Base-by-base conservation (phyloP, 2,329 filamentous ascomycete species). In the Stromatinia cepivora region DNA sequence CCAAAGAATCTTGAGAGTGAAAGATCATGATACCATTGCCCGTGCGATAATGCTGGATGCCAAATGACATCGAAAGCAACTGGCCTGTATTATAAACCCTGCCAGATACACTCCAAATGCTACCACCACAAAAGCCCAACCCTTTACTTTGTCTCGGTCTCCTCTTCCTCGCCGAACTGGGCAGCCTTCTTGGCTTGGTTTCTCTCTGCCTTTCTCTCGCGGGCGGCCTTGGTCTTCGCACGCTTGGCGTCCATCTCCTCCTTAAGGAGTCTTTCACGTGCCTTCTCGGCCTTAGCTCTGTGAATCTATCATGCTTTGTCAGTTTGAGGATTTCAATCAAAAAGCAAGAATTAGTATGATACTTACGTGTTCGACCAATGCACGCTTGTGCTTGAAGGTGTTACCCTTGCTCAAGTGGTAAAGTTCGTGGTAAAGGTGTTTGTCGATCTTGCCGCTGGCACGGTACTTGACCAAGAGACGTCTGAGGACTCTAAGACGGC, bases 331-430 rank as follows among this genome's bases (percentile, higher is more conserved):
- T 45, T 36, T 10, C 15, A 15, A 52, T 59, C 25, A 42, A 20
- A 2, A 63, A 22, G 17, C 34, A 53, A 13, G 7, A n/a, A 17
- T 31, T 17, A 42, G 25, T n/a, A 13, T 48, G 8, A 68, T 80
- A 93, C 95, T 82, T 96, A 99, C 95, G 88, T 99, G 95, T 90
- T 99, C 95, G 83, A 99, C 93, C 80, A 99, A 91, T 81, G 94
- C 95, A 86, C 95, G 92, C 94, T 98, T 99, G 93, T 99, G 95
- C 94, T 99, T 99, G 92, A 99, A 99, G 84, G 95, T 94, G 91
- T 99, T 99, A 96, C 95, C 96, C 94, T 99, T 99, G 91, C 92
- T 95, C 83, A 97, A 88, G 86, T 97, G 95, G 90, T 99, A 99
- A 78, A 99, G 93, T 88, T 98, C 94, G 90, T 99, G 95, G 90